Evolutionary conservation across 352 stramenopile genomes (phyloP).

Genomic region (Globisporangium heterothallicum): DNA sequence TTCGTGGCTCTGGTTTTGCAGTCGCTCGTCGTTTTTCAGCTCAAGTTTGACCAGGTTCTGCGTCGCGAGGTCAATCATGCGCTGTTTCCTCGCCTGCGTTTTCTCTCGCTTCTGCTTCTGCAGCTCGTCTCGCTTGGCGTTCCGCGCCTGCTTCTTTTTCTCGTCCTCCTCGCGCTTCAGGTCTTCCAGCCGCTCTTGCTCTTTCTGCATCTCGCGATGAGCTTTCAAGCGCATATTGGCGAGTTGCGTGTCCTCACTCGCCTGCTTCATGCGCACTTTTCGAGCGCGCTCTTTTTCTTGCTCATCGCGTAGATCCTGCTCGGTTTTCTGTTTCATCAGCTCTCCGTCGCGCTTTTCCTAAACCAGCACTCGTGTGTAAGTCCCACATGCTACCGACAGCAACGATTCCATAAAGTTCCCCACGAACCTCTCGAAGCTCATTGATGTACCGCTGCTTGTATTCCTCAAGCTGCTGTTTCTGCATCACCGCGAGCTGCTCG

Average conservation of each 20-base stretch:
- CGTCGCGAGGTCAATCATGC: slow-evolving; percentile 79
- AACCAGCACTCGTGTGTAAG: no score
- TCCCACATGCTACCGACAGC: no score
- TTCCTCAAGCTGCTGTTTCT: slow-evolving; percentile 79
- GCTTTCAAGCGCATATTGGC: slow-evolving; percentile 60
- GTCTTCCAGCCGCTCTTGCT: slow-evolving; percentile 64
- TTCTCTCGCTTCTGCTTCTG: slow-evolving; percentile 53
- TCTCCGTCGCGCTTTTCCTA: slow-evolving; percentile 72
- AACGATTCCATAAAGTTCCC: no score
- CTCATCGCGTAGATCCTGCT: slow-evolving; percentile 52
- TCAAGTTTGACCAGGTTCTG: slow-evolving; percentile 71
- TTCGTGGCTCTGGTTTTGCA: slow-evolving; percentile 65
- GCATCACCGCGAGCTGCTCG: slow-evolving; percentile 42
- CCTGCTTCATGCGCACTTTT: slow-evolving; percentile 40
- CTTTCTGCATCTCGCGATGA: slow-evolving; percentile 45
- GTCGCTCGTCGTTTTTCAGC: slow-evolving; percentile 46
- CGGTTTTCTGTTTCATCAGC: slow-evolving; percentile 49
- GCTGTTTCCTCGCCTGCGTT: slow-evolving; percentile 60
- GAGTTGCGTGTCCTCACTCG: slow-evolving; percentile 53
- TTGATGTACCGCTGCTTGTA: slow-evolving; percentile 81
- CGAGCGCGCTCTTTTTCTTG: slow-evolving; percentile 40
- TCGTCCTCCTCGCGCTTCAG: slow-evolving; percentile 66
- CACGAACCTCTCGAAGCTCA: slow-evolving; percentile 63
- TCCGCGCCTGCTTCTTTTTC: slow-evolving; percentile 58
- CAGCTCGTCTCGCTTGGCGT: slow-evolving; percentile 57